A percentile compares a stretch with the other conserved stretches of the same genome.
Evolutionary conservation across 2,329 filamentous ascomycete genomes (phyloP).

Genomic region (Thyridium curvatum): DNA sequence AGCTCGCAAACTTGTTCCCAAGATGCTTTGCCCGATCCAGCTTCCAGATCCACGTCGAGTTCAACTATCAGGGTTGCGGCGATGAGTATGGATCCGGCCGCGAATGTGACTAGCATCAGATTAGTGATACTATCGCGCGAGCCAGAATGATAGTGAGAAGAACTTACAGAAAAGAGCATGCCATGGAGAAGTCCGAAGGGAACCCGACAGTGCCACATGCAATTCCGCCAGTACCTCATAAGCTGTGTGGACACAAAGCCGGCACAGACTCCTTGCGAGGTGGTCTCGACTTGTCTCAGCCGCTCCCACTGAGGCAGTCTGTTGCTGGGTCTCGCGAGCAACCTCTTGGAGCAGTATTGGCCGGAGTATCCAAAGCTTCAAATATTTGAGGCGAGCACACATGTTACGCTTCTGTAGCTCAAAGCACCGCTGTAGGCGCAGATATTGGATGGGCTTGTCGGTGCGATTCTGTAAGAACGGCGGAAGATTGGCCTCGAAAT

Average conservation of each 20-base stretch:
- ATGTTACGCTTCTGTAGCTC: too few relatives aligned
- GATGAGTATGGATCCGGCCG: constrained; percentile 9
- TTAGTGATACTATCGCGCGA: too few relatives aligned
- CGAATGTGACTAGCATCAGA: constrained; percentile 7
- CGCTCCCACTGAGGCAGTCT: neutral
- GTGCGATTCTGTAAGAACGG: too few relatives aligned
- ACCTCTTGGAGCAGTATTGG: too few relatives aligned
- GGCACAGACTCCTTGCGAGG: constrained; percentile 6
- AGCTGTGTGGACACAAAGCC: constrained; percentile 6
- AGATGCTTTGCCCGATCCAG: too few relatives aligned
- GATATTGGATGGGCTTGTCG: too few relatives aligned
- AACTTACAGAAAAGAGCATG: constrained; percentile 10
- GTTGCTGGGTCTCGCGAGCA: constrained; percentile 1
- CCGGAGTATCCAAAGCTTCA: too few relatives aligned
- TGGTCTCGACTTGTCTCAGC: constrained; percentile 3
- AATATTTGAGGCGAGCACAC: too few relatives aligned
- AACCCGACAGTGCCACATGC: constrained; percentile 1
- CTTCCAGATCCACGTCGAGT: too few relatives aligned
- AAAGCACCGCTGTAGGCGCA: too few relatives aligned
- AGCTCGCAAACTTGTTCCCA: too few relatives aligned
- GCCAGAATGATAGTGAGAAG: too few relatives aligned
- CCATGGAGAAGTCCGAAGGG: constrained; percentile 6
- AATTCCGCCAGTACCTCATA: constrained; percentile 7
- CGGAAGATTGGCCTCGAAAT: neutral
- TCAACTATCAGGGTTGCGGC: constrained; percentile 5